These are phyloP conservation scores for Agrostemma githago DNA, from an alignment of 148 eudicot species.

Conservation along the genomic window DNA sequence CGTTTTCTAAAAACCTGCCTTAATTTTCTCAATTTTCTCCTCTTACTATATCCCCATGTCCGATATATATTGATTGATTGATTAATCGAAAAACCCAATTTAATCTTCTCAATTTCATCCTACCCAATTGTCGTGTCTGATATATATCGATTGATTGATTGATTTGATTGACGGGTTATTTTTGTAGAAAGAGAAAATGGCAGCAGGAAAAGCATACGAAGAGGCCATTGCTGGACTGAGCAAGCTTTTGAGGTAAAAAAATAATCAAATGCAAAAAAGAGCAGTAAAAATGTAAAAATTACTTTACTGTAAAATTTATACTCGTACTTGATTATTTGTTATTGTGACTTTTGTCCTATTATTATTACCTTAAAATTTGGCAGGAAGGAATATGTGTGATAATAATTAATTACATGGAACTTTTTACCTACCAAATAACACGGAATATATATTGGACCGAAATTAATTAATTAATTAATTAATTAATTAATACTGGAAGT, in stretches of 20 bases:
- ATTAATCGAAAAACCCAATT: background rate
- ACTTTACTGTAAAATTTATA: no score
- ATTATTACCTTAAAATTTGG: background rate
- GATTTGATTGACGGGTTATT: background rate
- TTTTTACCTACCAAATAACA: slow-evolving; percentile 12
- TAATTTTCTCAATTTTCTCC: no score
- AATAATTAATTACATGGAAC: background rate
- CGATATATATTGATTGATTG: background rate
- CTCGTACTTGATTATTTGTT: background rate
- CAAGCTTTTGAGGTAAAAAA: slow-evolving; percentile 58
- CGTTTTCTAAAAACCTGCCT: background rate
- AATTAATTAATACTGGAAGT: no score
- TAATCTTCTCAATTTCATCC: background rate
- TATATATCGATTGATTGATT: background rate
- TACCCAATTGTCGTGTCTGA: no score
- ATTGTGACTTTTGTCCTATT: background rate
- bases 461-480: background rate
- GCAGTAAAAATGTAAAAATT: no score
- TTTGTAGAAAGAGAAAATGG: slow-evolving; percentile 45
- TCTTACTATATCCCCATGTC: no score
- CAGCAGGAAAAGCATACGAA: slow-evolving; percentile 33
- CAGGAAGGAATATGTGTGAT: slow-evolving; percentile 1
- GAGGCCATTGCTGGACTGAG: slow-evolving; percentile 65
- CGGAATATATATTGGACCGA: background rate
- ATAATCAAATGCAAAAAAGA: no score